Percentiles rank a stretch among this genome's conserved stretches.
These are phyloP conservation scores for Closterium sp. DNA, from an alignment of 139 green algal species.

Conservation along the genomic window DNA sequence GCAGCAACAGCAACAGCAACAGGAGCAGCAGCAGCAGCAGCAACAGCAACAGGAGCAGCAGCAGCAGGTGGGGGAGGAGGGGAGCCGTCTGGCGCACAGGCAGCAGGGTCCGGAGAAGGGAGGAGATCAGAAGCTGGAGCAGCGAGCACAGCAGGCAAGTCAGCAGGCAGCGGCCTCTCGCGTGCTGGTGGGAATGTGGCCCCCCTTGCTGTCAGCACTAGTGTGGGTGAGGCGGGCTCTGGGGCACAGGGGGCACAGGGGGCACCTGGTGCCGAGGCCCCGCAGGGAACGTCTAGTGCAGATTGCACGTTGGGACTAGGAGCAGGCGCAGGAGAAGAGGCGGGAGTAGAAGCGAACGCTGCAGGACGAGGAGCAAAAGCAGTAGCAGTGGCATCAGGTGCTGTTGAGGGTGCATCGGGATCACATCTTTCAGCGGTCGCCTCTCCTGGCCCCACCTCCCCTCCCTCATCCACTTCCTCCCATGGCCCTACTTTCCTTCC, in stretches of 20 bases:
- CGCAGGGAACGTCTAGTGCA: too few relatives aligned
- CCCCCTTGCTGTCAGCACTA: too few relatives aligned
- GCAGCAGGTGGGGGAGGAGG: background rate
- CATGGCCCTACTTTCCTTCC: too few relatives aligned
- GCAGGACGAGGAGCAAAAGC: background rate
- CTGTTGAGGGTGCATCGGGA: too few relatives aligned
- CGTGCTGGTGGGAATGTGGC: too few relatives aligned
- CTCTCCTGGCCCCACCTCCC: too few relatives aligned
- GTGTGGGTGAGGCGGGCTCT: too few relatives aligned
- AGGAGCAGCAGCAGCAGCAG: conserved; percentile 9
- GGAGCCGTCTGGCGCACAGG: background rate
- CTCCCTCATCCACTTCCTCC: background rate
- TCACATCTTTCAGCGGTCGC: too few relatives aligned
- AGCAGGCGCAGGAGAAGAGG: background rate
- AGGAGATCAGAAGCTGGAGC: background rate
- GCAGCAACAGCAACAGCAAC: conserved; percentile 1
- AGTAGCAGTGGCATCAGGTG: background rate
- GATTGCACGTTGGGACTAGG: too few relatives aligned
- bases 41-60: conserved; percentile 2
- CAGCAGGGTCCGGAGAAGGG: background rate
- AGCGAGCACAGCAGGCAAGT: background rate
- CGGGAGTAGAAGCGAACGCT: background rate
- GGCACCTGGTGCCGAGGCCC: too few relatives aligned
- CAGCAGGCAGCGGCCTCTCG: too few relatives aligned
- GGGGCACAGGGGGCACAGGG: too few relatives aligned